Base-by-base conservation (phyloP, 345 rosid genomes). In the Arabidopsis suecica region DNA sequence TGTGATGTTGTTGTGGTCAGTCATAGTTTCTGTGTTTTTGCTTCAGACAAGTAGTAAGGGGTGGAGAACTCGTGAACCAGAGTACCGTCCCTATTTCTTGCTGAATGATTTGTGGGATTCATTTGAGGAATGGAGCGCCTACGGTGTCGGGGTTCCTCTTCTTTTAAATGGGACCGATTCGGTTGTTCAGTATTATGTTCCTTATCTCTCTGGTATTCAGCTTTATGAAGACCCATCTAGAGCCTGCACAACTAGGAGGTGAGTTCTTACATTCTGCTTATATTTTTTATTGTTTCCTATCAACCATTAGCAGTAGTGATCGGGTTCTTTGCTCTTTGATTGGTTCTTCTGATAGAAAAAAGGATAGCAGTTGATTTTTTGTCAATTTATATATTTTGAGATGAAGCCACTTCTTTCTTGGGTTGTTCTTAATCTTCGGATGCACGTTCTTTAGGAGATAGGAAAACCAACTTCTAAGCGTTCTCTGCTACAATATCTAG, bases 191-290 rank as follows among this genome's bases (percentile, higher is more conserved):
- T 93, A 93, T 58, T 93, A 93, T 75, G 92, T 87, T 37, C 98
- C 98, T 0, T 93, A 85, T 77, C 83, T 93, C 70, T 93, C 98
- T 18, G 98, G 93, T n/a, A 90, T 93, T 73, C 98, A 93, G 77
- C 75, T 93, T 33, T 93, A 87, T 69, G 75, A 81, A 38, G 90
- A 87, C 14, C 73, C 82, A 23, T 75, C 73, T 1, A 79, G 68
- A 69, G n/a, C 56, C 20, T 56, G n/a, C 41, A 11, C 65, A 2
- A 64, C 45, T 53, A 50, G 36, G 51, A 70, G 76, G 82, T 80
- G 5, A 78, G 63, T 61, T 76, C 25, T 59, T 68, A 47, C 41
- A 14, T 42, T 48, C 58, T 50, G 6, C 55, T 53, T 18, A 2
- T 9, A 11, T 33, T 1, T 45, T 45, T 20, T 2, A 58, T 37